Conservation (phyloP, 2,329 filamentous ascomycete genomes). For the Penicillium frequentans region DNA sequence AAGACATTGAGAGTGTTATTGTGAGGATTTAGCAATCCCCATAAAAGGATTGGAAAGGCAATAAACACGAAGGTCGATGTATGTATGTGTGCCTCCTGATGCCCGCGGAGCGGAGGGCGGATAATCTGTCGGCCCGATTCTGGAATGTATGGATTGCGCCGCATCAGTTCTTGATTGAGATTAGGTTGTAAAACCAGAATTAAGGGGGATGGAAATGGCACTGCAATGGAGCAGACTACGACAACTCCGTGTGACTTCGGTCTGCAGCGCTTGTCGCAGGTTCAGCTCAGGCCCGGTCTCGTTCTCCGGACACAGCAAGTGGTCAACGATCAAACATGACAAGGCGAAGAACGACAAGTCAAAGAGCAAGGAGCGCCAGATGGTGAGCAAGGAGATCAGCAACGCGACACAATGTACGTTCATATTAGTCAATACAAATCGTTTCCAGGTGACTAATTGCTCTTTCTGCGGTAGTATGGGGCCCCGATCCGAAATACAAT, state of each 20-base stretch:
- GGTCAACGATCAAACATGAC: slow-evolving; percentile 95
- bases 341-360: slow-evolving; percentile 79
- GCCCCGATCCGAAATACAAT: slow-evolving; percentile 72
- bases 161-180: not conserved
- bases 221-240: slow-evolving; percentile 23
- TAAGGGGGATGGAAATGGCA: slow-evolving; percentile 20
- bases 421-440: not conserved
- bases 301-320: slow-evolving; percentile 79
- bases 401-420: slow-evolving; percentile 70
- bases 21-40: slow-evolving; percentile 10
- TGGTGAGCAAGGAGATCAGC: slow-evolving; percentile 70
- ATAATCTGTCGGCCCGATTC: slow-evolving; percentile 30
- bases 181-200: not conserved
- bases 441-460: slow-evolving; percentile 8
- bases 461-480: slow-evolving; percentile 59
- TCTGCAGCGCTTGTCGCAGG: slow-evolving; percentile 39
- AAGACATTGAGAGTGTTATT: slow-evolving; percentile 37
- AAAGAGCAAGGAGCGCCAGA: slow-evolving; percentile 70
- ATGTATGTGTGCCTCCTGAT: slow-evolving; percentile 25
- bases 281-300: slow-evolving; percentile 49
- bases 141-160: slow-evolving; percentile 17
- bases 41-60: slow-evolving; percentile 8
- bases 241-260: slow-evolving; percentile 10
- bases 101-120: slow-evolving; percentile 27
- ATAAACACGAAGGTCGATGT: slow-evolving; percentile 1